Evolutionary conservation across 352 stramenopile species (phyloP).

Genomic region (Globisporangium cystogenes): DNA sequence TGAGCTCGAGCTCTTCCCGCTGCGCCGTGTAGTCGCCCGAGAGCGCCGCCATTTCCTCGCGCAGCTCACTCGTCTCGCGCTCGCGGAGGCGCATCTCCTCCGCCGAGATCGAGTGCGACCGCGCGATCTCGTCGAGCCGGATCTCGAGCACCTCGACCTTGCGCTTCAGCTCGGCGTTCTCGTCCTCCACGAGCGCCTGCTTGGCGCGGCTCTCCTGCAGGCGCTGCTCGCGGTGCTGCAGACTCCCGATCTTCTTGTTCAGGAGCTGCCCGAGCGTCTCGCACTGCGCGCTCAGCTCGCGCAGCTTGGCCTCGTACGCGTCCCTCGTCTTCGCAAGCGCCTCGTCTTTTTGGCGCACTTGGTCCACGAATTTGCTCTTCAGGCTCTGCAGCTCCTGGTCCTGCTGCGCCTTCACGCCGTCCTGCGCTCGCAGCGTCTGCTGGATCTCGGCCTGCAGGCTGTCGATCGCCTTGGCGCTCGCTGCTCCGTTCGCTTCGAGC

Average conservation of each 20-base stretch:
- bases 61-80: slow-evolving; percentile 42
- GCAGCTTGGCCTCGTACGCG: slow-evolving; percentile 59
- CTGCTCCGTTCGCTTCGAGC: slow-evolving; percentile 39
- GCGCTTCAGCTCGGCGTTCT: slow-evolving; percentile 69
- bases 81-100: slow-evolving; percentile 66
- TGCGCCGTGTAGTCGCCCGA: slow-evolving; percentile 66
- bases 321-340: slow-evolving; percentile 43
- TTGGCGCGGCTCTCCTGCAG: slow-evolving; percentile 60
- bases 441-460: slow-evolving; percentile 56
- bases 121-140: slow-evolving; percentile 66
- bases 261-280: slow-evolving; percentile 67
- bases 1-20: slow-evolving; percentile 45
- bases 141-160: slow-evolving; percentile 78
- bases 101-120: slow-evolving; percentile 44
- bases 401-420: slow-evolving; percentile 49
- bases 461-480: slow-evolving; percentile 40
- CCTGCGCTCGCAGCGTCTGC: slow-evolving; percentile 45
- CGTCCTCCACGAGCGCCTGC: slow-evolving; percentile 52
- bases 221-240: slow-evolving; percentile 67
- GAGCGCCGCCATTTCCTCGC: slow-evolving; percentile 58
- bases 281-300: slow-evolving; percentile 54
- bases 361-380: slow-evolving; percentile 48
- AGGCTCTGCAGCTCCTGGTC: slow-evolving; percentile 63
- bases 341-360: slow-evolving; percentile 70
- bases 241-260: slow-evolving; percentile 62